These are phyloP conservation scores for Penicilliopsis zonata DNA, from an alignment of 495 filamentous ascomycete species.

Conservation along the genomic window DNA sequence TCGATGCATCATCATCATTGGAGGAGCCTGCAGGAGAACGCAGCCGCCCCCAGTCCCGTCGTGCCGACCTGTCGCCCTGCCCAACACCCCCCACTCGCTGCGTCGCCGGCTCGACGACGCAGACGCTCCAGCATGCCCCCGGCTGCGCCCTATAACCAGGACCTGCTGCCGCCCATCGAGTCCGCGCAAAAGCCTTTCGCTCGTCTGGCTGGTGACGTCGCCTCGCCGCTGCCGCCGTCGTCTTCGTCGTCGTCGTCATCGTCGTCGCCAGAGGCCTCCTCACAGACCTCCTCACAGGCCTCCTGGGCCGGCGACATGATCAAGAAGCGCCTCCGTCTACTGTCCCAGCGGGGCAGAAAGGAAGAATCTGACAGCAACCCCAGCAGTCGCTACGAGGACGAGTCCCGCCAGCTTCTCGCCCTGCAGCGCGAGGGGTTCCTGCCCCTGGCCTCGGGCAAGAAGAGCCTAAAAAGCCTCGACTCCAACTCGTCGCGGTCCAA, in stretches of 20 bases:
- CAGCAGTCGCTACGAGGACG: slow-evolving; percentile 16
- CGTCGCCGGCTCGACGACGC: slow-evolving; percentile 17
- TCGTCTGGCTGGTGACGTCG: slow-evolving; percentile 5
- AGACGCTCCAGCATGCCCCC: slow-evolving; percentile 19
- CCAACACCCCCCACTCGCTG: slow-evolving; percentile 12
- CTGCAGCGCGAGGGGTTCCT: slow-evolving; percentile 28
- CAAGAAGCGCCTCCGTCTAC: slow-evolving; percentile 27
- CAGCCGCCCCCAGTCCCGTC: slow-evolving; percentile 29
- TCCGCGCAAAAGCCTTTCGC: slow-evolving; percentile 2
- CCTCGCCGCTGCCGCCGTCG: slow-evolving; percentile 3
- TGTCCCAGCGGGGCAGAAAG: slow-evolving; percentile 28
- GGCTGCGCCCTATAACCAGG: slow-evolving; percentile 9
- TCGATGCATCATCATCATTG: slow-evolving; percentile 23
- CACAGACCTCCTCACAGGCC: slow-evolving; percentile 13
- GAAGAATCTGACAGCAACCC: slow-evolving; percentile 12
- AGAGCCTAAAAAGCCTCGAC: slow-evolving; percentile 4
- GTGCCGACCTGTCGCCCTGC: slow-evolving; percentile 25
- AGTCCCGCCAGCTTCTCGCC: slow-evolving; percentile 20
- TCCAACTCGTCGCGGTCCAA: slow-evolving; percentile 10
- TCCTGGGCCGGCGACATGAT: slow-evolving; percentile 14
- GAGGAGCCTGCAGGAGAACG: slow-evolving; percentile 15
- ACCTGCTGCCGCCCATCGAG: too few species aligned
- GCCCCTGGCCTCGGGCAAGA: slow-evolving; percentile 5
- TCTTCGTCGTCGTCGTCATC: slow-evolving; percentile 5
- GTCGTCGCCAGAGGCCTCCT: too few species aligned